These are phyloP conservation scores for Hyaloperonospora arabidopsidis DNA, from an alignment of 352 stramenopile genomes.

Conservation along the genomic window DNA sequence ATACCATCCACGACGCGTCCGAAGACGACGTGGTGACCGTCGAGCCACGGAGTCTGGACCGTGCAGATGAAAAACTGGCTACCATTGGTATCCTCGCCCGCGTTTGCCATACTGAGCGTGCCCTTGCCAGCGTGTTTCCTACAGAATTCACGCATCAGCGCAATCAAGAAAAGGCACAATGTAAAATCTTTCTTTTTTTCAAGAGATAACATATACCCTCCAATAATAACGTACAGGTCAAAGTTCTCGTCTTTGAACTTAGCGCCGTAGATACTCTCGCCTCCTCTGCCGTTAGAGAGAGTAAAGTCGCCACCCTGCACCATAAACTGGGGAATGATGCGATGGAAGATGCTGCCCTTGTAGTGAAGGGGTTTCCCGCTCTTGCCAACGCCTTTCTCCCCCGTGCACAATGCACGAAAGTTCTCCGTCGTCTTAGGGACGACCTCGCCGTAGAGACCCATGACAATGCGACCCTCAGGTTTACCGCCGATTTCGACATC, in stretches of 20 bases:
- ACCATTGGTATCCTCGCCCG: conserved; percentile 88
- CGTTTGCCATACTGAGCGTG: conserved; percentile 80
- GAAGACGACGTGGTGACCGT: conserved; percentile 86
- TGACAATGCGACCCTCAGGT: conserved; percentile 72
- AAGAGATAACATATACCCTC: no score
- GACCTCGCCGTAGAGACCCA: conserved; percentile 77
- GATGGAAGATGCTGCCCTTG: conserved; percentile 94
- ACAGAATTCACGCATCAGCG: no score
- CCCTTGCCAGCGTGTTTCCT: conserved; percentile 65
- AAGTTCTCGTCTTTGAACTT: conserved; percentile 86
- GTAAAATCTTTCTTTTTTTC: no score
- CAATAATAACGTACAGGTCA: conserved; percentile 42
- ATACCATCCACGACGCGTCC: conserved; percentile 93
- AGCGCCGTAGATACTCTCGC: conserved; percentile 71
- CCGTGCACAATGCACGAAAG: conserved; percentile 96
- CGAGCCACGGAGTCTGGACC: conserved; percentile 87
- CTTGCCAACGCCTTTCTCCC: conserved; percentile 91
- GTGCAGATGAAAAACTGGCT: conserved; percentile 98
- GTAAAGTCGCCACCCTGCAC: conserved; percentile 84
- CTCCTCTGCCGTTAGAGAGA: conserved; percentile 64
- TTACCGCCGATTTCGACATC: conserved; percentile 92
- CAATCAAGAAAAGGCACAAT: no score
- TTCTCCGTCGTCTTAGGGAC: conserved; percentile 90
- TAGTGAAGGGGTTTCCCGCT: conserved; percentile 95
- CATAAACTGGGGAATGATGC: conserved; percentile 95